Conservation (phyloP, 352 stramenopile genomes). For the Globisporangium orthogonon region DNA sequence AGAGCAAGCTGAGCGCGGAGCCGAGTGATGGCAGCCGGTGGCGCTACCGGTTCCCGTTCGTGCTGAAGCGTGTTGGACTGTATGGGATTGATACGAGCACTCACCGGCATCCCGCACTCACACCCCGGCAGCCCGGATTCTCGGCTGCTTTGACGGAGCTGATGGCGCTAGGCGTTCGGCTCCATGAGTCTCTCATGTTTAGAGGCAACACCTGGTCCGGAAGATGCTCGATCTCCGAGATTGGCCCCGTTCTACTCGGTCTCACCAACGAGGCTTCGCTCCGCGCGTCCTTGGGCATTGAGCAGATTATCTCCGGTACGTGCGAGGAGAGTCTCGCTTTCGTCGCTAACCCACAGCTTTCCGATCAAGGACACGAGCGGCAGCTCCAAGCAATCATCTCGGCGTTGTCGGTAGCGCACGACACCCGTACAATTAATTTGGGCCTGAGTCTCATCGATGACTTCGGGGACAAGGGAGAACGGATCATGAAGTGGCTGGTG, state of each 20-base stretch:
- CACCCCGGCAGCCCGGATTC: background rate
- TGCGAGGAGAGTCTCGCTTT: background rate
- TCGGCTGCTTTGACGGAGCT: background rate
- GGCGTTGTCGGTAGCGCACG: background rate
- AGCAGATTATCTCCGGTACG: background rate
- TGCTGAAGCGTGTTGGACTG: background rate
- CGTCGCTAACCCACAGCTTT: background rate
- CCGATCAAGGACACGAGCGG: background rate
- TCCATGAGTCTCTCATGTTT: background rate
- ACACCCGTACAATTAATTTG: background rate
- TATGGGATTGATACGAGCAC: background rate
- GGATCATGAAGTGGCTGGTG: slow-evolving; percentile 2
- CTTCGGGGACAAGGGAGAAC: background rate
- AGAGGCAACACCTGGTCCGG: background rate
- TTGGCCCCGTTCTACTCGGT: background rate
- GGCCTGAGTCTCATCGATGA: background rate
- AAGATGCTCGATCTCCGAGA: background rate
- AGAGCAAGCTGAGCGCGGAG: background rate
- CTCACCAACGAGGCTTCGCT: background rate
- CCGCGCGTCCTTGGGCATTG: background rate
- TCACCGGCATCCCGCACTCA: background rate
- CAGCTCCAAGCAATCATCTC: background rate
- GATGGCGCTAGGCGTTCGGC: background rate
- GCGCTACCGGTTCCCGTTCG: slow-evolving; percentile 1
- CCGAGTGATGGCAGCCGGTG: background rate